Base-by-base conservation (phyloP, 768 basidiomycete genomes). In the Termitomyces sp. region DNA sequence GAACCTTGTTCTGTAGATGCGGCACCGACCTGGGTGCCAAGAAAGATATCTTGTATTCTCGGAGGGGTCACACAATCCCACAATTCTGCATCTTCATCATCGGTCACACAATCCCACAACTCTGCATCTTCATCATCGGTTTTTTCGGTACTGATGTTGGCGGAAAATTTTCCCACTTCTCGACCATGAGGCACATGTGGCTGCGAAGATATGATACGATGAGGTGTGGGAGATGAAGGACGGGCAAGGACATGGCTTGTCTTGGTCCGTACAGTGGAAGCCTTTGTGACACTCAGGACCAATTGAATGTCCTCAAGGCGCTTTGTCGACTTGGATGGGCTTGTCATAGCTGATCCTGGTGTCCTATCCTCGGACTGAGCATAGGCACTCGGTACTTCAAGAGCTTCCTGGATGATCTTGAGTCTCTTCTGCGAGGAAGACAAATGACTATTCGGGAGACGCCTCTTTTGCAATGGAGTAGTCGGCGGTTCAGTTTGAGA, bases 351-450 rank as follows among this genome's bases (percentile, higher is more conserved):
- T 20, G 58, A 51, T 10, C 33, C 49, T 18, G 36, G 5, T 26
- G 40, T 26, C 22, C 20, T 48, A 11, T 26, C 46, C 26, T 47
- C 52, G 14, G 43, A 41, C 4, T 33, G 43, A 30, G 57, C 40
- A 26, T 44, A 52, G 47, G 52, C 54, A 24, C 24, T 36, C 3
- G 41, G 44, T 24, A 26, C 49, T n/a, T 41, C 35, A 14, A 67
- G 56, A 7, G 61, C 63, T 33, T 63, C 62, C 33, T 62, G 47
- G 16, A 67, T 67, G 24, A 62, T 49, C 51, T 57, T 66, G 26
- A 48, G 45, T 38, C 65, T 63, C 36, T 66, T 66, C 57, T 65
- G 64, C 7, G 64, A 66, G 33, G 65, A 53, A 14, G 61, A 60
- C 32, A 48, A 32, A 18, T 28, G 43, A 36, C 50, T 52, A 10